Percentiles rank a stretch among this genome's conserved stretches.
phyloP scores from a whole-genome alignment of 768 basidiomycete species.

The Collybia mongolica region DNA sequence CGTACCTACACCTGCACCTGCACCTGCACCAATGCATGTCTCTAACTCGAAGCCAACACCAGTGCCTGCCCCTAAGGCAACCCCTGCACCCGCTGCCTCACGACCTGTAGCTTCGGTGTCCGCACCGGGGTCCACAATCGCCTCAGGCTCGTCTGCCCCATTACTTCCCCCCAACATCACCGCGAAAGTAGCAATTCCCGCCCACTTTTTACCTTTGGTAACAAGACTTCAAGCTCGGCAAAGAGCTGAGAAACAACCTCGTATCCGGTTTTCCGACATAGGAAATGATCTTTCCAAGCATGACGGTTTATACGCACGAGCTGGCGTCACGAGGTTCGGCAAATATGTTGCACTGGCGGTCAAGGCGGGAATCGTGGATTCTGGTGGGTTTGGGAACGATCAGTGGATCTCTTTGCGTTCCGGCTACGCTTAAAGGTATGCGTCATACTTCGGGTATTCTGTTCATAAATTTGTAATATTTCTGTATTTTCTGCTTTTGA shows the following conservation, averaged over 20 bases:
- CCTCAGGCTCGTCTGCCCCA: too few species aligned
- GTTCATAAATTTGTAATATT: too few species aligned
- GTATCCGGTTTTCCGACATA: constrained; percentile 10
- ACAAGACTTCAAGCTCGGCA: background rate
- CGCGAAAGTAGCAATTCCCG: background rate
- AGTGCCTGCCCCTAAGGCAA: background rate
- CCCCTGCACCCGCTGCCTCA: too few species aligned
- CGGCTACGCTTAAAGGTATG: background rate
- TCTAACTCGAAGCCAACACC: background rate
- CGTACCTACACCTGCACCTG: background rate
- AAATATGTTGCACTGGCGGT: constrained; percentile 21
- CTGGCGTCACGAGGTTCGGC: constrained; percentile 19
- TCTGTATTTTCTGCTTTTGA: too few species aligned
- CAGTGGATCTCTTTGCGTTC: constrained; percentile 21
- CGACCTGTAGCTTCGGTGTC: too few species aligned
- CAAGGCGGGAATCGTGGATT: constrained; percentile 18
- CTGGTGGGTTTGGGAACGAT: constrained; percentile 16
- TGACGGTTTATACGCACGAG: constrained; percentile 14
- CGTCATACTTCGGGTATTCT: too few species aligned
- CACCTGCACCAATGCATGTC: background rate
- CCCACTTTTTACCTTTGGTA: constrained; percentile 1
- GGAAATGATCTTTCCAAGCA: constrained; percentile 18
- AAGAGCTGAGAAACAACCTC: background rate
- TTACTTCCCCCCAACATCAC: background rate
- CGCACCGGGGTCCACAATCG: too few species aligned